phyloP scores from a whole-genome alignment of 2,329 filamentous ascomycete genomes.

The Metarhizium humberi region DNA sequence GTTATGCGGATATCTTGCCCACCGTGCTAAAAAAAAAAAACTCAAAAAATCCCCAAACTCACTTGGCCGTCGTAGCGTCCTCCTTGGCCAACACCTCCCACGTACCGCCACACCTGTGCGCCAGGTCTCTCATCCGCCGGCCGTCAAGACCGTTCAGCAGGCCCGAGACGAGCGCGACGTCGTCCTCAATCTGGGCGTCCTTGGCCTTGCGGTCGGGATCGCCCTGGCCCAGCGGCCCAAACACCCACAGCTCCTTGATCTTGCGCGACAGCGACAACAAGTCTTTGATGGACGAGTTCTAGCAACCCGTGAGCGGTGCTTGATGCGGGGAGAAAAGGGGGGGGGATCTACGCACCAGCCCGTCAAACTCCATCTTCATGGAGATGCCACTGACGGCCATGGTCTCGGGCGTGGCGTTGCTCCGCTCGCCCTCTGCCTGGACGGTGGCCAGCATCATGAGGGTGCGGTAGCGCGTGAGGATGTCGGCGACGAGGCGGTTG shows the following conservation, averaged over 20 bases:
- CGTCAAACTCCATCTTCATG: slow-evolving; percentile 36
- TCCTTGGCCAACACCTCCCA: slow-evolving; percentile 23
- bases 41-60: not conserved
- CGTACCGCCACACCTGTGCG: slow-evolving; percentile 24
- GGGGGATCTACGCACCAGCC: slow-evolving; percentile 19
- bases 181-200: slow-evolving; percentile 25
- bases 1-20: too few relatives aligned
- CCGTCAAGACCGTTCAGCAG: slow-evolving; percentile 27
- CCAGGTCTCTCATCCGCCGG: slow-evolving; percentile 22
- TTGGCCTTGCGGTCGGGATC: slow-evolving; percentile 25
- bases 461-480: slow-evolving; percentile 33
- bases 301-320: not conserved
- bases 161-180: slow-evolving; percentile 24
- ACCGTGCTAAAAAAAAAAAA: too few relatives aligned
- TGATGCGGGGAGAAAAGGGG: too few relatives aligned
- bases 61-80: slow-evolving; percentile 1
- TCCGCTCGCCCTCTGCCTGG: slow-evolving; percentile 29
- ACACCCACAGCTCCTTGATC: slow-evolving; percentile 37
- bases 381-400: slow-evolving; percentile 33
- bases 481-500: slow-evolving; percentile 34
- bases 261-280: slow-evolving; percentile 33
- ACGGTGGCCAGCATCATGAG: slow-evolving; percentile 34
- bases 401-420: slow-evolving; percentile 29
- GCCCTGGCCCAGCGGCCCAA: slow-evolving; percentile 30
- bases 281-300: slow-evolving; percentile 35